These are phyloP conservation scores for Nothophytophthora sp. DNA, from an alignment of 352 stramenopile species.

Conservation along the genomic window DNA sequence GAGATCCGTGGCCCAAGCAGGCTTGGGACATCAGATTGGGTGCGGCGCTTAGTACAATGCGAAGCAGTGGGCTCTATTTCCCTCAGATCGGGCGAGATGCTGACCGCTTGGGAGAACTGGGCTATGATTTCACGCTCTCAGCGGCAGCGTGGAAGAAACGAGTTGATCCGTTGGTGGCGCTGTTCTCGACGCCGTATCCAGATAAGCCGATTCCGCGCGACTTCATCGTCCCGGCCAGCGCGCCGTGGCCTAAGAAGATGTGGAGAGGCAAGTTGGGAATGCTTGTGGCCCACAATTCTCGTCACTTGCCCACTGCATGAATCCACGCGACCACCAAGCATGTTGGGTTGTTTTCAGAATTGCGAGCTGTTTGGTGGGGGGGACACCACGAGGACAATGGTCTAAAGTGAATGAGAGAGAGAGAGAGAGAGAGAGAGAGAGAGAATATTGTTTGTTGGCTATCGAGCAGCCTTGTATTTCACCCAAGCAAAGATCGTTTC, in stretches of 20 bases:
- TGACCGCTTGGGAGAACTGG: slow-evolving; percentile 13
- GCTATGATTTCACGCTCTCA: slow-evolving; percentile 34
- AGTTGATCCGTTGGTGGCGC: slow-evolving; percentile 64
- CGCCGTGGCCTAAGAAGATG: slow-evolving; percentile 70
- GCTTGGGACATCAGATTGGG: slow-evolving; percentile 27
- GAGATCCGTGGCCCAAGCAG: slow-evolving; percentile 27
- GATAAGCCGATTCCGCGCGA: slow-evolving; percentile 88
- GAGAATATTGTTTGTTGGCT: too few relatives aligned
- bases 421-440: too few relatives aligned
- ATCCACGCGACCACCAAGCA: too few relatives aligned
- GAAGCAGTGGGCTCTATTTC: slow-evolving; percentile 30
- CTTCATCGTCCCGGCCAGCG: slow-evolving; percentile 74
- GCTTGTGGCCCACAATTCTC: too few relatives aligned
- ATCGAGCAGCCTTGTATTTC: too few relatives aligned
- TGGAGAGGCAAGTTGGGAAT: slow-evolving; percentile 32
- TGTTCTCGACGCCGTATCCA: slow-evolving; percentile 76
- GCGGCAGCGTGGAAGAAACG: slow-evolving; percentile 42
- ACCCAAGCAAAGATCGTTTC: too few relatives aligned
- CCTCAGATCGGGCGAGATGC: slow-evolving; percentile 22
- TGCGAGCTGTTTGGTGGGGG: too few relatives aligned
- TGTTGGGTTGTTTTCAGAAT: too few relatives aligned
- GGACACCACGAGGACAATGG: too few relatives aligned
- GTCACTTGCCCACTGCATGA: too few relatives aligned
- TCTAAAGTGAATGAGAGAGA: too few relatives aligned
- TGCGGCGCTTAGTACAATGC: slow-evolving; percentile 33